Conservation (phyloP, 1,284 basidiomycete species). For the Trichosporon asahii region DNA sequence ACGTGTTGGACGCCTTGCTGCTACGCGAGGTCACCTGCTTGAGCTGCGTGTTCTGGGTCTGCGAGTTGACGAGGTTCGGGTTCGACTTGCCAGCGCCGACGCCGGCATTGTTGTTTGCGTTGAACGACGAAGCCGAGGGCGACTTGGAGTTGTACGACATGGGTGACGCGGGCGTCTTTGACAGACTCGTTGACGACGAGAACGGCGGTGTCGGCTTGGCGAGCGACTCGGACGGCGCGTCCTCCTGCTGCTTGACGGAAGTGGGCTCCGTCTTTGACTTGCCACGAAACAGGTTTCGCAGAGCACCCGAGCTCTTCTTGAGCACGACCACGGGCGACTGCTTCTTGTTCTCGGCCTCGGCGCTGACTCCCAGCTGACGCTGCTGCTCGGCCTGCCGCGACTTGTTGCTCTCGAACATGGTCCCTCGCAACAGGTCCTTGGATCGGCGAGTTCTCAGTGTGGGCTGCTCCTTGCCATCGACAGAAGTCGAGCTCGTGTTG, state of each 20-base stretch:
- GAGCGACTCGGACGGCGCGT: background rate
- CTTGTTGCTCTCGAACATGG: slow-evolving; percentile 26
- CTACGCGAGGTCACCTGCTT: background rate
- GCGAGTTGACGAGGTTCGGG: background rate
- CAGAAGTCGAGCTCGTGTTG: slow-evolving; percentile 1
- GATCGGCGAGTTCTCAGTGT: slow-evolving; percentile 28
- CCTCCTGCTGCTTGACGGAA: background rate
- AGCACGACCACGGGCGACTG: slow-evolving; percentile 37
- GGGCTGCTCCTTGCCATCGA: slow-evolving; percentile 18
- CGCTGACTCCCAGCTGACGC: slow-evolving; percentile 28
- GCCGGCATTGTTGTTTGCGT: background rate
- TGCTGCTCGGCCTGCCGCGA: slow-evolving; percentile 34
- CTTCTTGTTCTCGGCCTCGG: slow-evolving; percentile 20
- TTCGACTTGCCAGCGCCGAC: background rate
- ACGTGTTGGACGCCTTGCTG: background rate
- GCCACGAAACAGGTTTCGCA: slow-evolving; percentile 49
- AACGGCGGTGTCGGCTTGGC: background rate
- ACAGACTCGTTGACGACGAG: background rate
- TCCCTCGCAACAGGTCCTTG: slow-evolving; percentile 28
- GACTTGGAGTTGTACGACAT: background rate
- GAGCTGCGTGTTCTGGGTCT: background rate
- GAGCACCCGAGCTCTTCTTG: slow-evolving; percentile 48
- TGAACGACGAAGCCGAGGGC: background rate
- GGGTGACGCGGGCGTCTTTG: background rate
- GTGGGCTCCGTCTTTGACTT: slow-evolving; percentile 43